Conservation (phyloP, 768 basidiomycete genomes). For the Lentinula aciculospora region DNA sequence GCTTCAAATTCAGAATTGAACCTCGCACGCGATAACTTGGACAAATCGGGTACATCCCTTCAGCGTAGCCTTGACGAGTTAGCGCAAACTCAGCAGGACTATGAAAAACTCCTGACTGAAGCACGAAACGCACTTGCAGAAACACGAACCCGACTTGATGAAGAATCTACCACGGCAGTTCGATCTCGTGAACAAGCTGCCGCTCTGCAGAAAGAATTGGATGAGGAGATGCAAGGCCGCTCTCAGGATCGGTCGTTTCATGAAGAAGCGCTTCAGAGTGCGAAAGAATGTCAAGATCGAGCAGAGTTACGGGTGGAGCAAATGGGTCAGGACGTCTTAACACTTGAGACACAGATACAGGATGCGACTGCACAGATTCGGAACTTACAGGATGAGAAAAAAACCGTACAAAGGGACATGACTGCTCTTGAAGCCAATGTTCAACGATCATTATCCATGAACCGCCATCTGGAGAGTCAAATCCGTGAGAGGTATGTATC, state of each 20-base stretch:
- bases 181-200: conserved; percentile 27
- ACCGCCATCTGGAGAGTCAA: conserved; percentile 59
- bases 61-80: conserved; percentile 14
- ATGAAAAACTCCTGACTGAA: conserved; percentile 18
- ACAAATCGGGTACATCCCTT: conserved; percentile 20
- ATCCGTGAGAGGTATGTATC: conserved; percentile 51
- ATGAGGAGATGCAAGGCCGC: conserved; percentile 29
- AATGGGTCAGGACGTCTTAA: conserved; percentile 29
- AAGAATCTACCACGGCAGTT: conserved; percentile 13
- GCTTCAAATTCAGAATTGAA: conserved; percentile 16
- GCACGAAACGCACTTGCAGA: conserved; percentile 11
- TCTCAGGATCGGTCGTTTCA: conserved; percentile 25
- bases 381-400: conserved; percentile 44
- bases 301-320: conserved; percentile 28
- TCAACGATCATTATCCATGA: conserved; percentile 57
- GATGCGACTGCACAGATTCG: conserved; percentile 30
- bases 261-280: conserved; percentile 24
- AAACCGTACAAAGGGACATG: conserved; percentile 44
- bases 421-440: conserved; percentile 60
- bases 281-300: conserved; percentile 19
- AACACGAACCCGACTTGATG: conserved; percentile 5
- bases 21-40: conserved; percentile 10
- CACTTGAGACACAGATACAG: conserved; percentile 34
- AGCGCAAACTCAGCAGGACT: conserved; percentile 10
- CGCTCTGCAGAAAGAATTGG: conserved; percentile 22